These are phyloP conservation scores for Candida bentonensis DNA, from an alignment of 805 yeast genomes.

Conservation along the genomic window DNA sequence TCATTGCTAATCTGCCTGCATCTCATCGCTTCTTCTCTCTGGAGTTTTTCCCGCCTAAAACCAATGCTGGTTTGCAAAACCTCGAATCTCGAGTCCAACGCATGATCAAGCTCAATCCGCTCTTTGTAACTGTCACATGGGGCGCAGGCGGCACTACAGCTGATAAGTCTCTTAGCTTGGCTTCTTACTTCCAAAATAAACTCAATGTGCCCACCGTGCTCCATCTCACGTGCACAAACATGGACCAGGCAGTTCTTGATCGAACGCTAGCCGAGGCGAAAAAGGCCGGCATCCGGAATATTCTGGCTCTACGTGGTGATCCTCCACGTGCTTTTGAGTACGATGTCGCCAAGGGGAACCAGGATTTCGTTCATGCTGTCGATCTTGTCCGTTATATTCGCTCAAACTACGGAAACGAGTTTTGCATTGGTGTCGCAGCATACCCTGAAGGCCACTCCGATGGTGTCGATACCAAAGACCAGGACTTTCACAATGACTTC, in stretches of 20 bases:
- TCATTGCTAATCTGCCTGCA: background rate
- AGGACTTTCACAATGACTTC: constrained; percentile 37
- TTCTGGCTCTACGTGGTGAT: constrained; percentile 89
- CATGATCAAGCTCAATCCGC: constrained; percentile 77
- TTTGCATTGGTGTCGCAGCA: constrained; percentile 92
- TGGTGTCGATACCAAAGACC: constrained; percentile 26
- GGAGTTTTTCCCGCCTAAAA: constrained; percentile 97
- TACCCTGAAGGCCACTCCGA: constrained; percentile 98
- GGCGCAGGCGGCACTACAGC: constrained; percentile 97
- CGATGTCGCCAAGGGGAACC: constrained; percentile 34
- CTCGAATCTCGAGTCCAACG: constrained; percentile 75
- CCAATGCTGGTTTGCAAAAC: constrained; percentile 63
- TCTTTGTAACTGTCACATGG: constrained; percentile 91
- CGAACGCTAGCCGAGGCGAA: constrained; percentile 62
- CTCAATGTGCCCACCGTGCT: constrained; percentile 80
- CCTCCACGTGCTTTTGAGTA: constrained; percentile 53
- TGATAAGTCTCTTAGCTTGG: constrained; percentile 72
- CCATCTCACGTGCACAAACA: constrained; percentile 94
- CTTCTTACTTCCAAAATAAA: constrained; percentile 59
- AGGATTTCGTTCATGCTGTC: constrained; percentile 64
- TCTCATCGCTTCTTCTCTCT: constrained; percentile 53
- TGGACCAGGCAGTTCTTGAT: constrained; percentile 64
- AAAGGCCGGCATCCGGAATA: constrained; percentile 67
- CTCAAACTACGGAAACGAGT: constrained; percentile 67
- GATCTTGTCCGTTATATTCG: constrained; percentile 74